phyloP scores from a whole-genome alignment of 1,284 basidiomycete genomes.

The Psilocybe mexicana region DNA sequence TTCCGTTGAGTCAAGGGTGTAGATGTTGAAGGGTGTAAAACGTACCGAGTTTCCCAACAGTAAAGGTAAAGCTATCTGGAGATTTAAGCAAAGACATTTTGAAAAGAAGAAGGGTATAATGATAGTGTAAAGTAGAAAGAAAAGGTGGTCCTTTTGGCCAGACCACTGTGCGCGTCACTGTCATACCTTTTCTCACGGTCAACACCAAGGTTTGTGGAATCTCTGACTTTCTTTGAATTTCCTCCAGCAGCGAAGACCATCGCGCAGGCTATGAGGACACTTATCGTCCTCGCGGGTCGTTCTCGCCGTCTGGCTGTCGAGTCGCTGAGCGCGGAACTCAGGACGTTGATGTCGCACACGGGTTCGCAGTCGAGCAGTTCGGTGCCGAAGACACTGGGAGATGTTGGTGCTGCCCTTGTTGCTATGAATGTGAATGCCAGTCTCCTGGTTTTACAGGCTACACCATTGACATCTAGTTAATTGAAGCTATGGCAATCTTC shows the following conservation, averaged over 20 bases:
- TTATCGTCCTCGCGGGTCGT: slow-evolving; percentile 73
- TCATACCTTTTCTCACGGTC: slow-evolving; percentile 1
- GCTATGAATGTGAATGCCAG: slow-evolving; percentile 51
- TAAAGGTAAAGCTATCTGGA: slow-evolving; percentile 50
- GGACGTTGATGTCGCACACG: slow-evolving; percentile 49
- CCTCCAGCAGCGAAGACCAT: slow-evolving; percentile 20
- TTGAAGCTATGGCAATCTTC: not conserved
- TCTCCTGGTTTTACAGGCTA: slow-evolving; percentile 64
- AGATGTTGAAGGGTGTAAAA: not conserved
- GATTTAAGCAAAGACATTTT: slow-evolving; percentile 23
- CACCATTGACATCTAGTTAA: slow-evolving; percentile 15
- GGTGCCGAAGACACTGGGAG: slow-evolving; percentile 75
- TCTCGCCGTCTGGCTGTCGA: slow-evolving; percentile 69
- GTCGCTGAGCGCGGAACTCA: slow-evolving; percentile 59
- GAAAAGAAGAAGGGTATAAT: slow-evolving; percentile 5
- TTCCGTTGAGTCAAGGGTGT: not conserved
- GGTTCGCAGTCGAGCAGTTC: slow-evolving; percentile 48
- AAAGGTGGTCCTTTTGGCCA: not conserved
- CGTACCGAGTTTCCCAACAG: slow-evolving; percentile 52
- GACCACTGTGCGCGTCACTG: not conserved
- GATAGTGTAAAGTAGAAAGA: not conserved
- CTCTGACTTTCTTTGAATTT: no score
- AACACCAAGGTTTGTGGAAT: not conserved
- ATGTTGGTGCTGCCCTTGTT: slow-evolving; percentile 69
- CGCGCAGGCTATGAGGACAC: slow-evolving; percentile 32